phyloP scores from a whole-genome alignment of 176 grass and related monocot genomes.

The Eragrostis nindensis region DNA sequence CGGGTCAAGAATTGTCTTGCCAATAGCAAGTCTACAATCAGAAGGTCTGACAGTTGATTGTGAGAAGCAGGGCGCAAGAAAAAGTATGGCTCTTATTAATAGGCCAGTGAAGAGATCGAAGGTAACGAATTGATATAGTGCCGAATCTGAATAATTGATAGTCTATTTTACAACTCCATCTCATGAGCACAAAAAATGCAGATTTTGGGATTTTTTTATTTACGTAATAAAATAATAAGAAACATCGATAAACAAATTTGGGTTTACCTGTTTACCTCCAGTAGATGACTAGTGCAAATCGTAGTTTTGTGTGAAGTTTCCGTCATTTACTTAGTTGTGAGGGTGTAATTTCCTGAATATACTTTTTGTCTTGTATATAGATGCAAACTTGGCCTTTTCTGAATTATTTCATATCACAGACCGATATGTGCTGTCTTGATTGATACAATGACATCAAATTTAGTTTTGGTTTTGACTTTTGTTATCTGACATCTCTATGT shows the following conservation, averaged over 20 bases:
- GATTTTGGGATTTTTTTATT: slow-evolving; percentile 23
- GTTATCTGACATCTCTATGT: slow-evolving; percentile 24
- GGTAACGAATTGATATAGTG: slow-evolving; percentile 35
- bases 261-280: neutral
- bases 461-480: neutral
- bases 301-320: neutral
- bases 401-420: neutral
- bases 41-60: slow-evolving; percentile 18
- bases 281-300: neutral
- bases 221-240: slow-evolving; percentile 18
- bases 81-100: neutral
- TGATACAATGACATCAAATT: slow-evolving; percentile 14
- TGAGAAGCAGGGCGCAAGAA: slow-evolving; percentile 25
- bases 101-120: slow-evolving; percentile 33
- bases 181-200: neutral
- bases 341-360: slow-evolving; percentile 3
- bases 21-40: slow-evolving; percentile 26
- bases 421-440: neutral
- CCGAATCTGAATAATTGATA: neutral
- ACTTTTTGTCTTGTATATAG: neutral
- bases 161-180: slow-evolving; percentile 12
- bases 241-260: neutral
- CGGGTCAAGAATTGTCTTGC: slow-evolving; percentile 45
- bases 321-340: neutral
- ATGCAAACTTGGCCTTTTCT: slow-evolving; percentile 3